Conservation (phyloP, 805 yeast species). For the Wickerhamomyces chambardii region DNA sequence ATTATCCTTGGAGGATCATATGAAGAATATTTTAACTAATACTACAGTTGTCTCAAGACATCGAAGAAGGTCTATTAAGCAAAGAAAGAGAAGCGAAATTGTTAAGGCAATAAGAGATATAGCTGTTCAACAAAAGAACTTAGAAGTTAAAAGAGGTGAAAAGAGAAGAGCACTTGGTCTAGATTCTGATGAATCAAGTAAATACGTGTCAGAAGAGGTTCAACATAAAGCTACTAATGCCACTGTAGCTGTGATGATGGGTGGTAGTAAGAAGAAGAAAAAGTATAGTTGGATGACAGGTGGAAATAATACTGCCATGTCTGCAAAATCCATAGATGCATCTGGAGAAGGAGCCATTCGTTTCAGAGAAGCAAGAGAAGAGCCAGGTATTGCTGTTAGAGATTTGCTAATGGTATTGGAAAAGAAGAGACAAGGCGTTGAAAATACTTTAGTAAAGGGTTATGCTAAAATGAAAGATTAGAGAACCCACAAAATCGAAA, state of each 20-base stretch:
- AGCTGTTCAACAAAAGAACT: conserved; percentile 71
- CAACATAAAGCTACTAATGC: conserved; percentile 92
- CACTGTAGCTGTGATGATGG: conserved; percentile 89
- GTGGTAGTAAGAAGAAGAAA: conserved; percentile 55
- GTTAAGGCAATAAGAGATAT: conserved; percentile 68
- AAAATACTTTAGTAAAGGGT: conserved; percentile 71
- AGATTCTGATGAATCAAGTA: conserved; percentile 26
- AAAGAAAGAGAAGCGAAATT: conserved; percentile 54
- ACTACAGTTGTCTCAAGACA: conserved; percentile 52
- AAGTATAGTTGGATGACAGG: conserved; percentile 83
- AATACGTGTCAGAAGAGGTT: conserved; percentile 63
- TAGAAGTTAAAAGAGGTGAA: conserved; percentile 70
- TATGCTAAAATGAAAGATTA: conserved; percentile 79
- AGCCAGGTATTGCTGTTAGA: conserved; percentile 75
- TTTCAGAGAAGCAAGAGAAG: conserved; percentile 83
- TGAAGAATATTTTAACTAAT: conserved; percentile 61
- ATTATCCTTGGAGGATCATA: conserved; percentile 79
- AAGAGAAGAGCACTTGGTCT: conserved; percentile 52
- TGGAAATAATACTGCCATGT: conserved; percentile 18
- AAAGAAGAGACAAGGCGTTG: conserved; percentile 71
- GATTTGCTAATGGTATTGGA: conserved; percentile 81
- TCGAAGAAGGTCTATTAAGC: conserved; percentile 31
- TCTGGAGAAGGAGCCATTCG: conserved; percentile 69
- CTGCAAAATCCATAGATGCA: conserved; percentile 36
- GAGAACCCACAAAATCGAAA: no score